Percentiles rank a stretch among this genome's conserved stretches.
Conservation (phyloP, 768 basidiomycete genomes). For the Mycena chlorophos region DNA sequence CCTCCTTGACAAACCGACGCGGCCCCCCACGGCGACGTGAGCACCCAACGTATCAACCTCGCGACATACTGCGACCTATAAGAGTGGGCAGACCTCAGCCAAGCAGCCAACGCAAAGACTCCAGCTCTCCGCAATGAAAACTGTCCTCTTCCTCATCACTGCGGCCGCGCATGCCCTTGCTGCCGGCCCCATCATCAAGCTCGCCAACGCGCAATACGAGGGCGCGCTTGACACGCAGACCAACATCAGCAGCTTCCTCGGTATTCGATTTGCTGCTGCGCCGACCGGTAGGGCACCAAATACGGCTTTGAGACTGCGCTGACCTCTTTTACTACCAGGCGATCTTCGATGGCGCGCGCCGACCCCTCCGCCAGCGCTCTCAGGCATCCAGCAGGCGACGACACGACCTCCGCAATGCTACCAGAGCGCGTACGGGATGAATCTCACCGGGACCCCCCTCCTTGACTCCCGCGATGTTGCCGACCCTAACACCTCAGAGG, state of each 20-base stretch:
- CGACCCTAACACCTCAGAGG: slow-evolving; percentile 28
- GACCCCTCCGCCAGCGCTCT: neutral
- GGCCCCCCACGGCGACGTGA: no score
- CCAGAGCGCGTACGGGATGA: neutral
- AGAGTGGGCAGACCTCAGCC: no score
- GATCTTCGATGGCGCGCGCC: slow-evolving; percentile 9
- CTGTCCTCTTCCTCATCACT: no score
- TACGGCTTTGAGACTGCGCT: neutral
- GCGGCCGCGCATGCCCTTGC: no score
- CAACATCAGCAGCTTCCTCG: slow-evolving; percentile 24
- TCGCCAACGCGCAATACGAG: slow-evolving; percentile 29
- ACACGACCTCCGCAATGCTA: slow-evolving; percentile 3
- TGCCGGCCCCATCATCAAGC: slow-evolving; percentile 25
- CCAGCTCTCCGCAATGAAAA: no score
- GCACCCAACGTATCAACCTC: no score
- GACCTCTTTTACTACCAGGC: neutral
- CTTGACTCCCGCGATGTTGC: slow-evolving; percentile 15
- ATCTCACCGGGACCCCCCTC: neutral
- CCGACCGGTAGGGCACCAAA: slow-evolving; percentile 33
- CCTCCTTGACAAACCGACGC: no score
- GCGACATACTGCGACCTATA: no score
- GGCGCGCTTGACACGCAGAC: slow-evolving; percentile 21
- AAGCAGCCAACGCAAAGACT: no score
- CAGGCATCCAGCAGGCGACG: slow-evolving; percentile 7
- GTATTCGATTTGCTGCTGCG: slow-evolving; percentile 35